Evolutionary conservation across 1,284 basidiomycete genomes (phyloP).

Genomic region (Golubevia pallescens): DNA sequence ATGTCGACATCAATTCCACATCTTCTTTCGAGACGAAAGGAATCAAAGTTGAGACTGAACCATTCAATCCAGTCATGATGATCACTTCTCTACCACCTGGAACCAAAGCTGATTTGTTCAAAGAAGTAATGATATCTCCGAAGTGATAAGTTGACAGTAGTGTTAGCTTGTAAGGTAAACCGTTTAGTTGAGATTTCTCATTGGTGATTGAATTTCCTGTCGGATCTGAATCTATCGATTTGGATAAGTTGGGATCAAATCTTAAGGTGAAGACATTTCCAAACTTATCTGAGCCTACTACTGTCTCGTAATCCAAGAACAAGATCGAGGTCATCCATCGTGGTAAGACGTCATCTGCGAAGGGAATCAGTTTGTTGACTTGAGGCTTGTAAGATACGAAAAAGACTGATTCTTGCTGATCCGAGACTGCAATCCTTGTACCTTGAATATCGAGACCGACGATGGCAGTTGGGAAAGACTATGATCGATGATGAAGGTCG

Average conservation of each 20-base stretch:
- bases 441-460: constrained; percentile 4
- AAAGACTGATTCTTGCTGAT: constrained; percentile 1
- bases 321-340: constrained; percentile 5
- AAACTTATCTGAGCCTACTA: background rate
- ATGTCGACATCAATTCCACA: background rate
- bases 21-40: constrained; percentile 2
- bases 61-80: constrained; percentile 1
- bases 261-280: background rate
- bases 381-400: constrained; percentile 1
- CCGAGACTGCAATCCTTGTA: background rate
- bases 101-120: background rate
- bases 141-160: constrained; percentile 1
- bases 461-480: background rate
- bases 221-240: background rate
- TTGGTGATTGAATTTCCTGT: background rate
- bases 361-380: background rate
- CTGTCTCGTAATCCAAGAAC: constrained; percentile 1
- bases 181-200: constrained; percentile 1
- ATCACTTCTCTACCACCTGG: constrained; percentile 2
- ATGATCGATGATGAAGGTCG: too few species aligned
- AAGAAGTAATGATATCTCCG: constrained; percentile 1
- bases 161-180: constrained; percentile 1
- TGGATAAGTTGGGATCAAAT: background rate
- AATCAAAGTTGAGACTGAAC: background rate
- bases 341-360: constrained; percentile 1